Evolutionary conservation across 768 basidiomycete species (phyloP).

Genomic region (Termitomyces sp.): DNA sequence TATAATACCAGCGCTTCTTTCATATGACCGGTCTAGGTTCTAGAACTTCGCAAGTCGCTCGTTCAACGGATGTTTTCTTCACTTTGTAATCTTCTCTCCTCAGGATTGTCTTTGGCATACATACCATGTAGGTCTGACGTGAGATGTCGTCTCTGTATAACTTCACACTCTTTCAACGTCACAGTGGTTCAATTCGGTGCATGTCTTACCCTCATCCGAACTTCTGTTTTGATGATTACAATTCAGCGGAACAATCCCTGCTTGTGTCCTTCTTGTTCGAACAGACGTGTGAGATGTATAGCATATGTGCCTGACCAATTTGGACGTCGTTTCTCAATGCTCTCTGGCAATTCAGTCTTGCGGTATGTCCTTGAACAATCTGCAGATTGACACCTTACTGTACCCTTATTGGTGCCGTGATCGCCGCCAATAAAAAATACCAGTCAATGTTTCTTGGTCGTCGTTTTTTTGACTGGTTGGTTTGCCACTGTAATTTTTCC

Average conservation of each 20-base stretch:
- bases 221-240: constrained; percentile 19
- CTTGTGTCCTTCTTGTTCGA: constrained; percentile 24
- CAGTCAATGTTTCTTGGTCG: constrained; percentile 42
- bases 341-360: constrained; percentile 38
- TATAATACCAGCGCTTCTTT: constrained; percentile 42
- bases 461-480: constrained; percentile 44
- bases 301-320: constrained; percentile 43
- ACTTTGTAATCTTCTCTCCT: not conserved
- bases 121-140: constrained; percentile 31
- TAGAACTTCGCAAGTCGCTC: constrained; percentile 32
- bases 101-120: constrained; percentile 51
- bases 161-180: not conserved
- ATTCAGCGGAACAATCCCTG: constrained; percentile 38
- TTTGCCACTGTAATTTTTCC: not conserved
- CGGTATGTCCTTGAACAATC: constrained; percentile 26
- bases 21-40: constrained; percentile 34
- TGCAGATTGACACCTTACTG: not conserved
- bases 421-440: constrained; percentile 43
- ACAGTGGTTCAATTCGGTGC: constrained; percentile 35
- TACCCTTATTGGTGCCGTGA: constrained; percentile 31
- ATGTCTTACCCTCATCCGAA: not conserved
- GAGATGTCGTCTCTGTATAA: not conserved
- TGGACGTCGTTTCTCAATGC: constrained; percentile 47
- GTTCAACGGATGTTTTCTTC: not conserved
- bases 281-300: constrained; percentile 8